phyloP scores from a whole-genome alignment of 1,139 yeast genomes.

The Pneumocystis sp. region DNA sequence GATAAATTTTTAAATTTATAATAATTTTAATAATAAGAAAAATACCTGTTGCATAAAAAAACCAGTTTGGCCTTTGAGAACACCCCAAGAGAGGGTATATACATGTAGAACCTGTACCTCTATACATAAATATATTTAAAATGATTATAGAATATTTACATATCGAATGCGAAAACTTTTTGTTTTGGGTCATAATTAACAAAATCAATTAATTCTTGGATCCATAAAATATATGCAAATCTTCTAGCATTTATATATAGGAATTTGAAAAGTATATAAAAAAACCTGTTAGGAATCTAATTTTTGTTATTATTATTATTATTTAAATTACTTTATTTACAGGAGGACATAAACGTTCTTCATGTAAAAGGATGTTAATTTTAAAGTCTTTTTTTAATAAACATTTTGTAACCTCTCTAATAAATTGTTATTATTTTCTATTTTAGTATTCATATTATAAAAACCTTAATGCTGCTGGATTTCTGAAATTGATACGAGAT shows the following conservation, averaged over 20 bases:
- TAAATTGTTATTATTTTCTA: neutral
- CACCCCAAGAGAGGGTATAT: conserved; percentile 17
- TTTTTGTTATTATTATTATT: neutral
- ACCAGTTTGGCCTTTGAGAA: conserved; percentile 12
- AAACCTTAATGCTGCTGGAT: conserved; percentile 15
- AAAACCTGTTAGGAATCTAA: neutral
- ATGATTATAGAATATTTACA: conserved; percentile 1
- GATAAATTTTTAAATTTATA: neutral
- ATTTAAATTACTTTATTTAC: conserved; percentile 1
- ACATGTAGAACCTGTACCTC: conserved; percentile 18
- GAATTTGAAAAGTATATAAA: neutral
- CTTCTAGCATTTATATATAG: conserved; percentile 14
- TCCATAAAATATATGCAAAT: conserved; percentile 16
- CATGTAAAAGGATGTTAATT: conserved; percentile 11
- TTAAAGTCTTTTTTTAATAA: conserved; percentile 14
- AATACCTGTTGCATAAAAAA: conserved; percentile 16
- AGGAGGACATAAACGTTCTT: conserved; percentile 17
- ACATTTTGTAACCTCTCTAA: conserved; percentile 13
- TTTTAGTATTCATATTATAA: neutral
- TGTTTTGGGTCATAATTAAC: neutral
- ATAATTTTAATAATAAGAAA: neutral
- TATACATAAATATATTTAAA: neutral
- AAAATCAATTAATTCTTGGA: conserved; percentile 15
- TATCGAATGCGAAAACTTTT: conserved; percentile 13
- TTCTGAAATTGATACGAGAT: conserved; percentile 12